Base-by-base conservation (phyloP, 352 stramenopile species). In the Globisporangium nunn region DNA sequence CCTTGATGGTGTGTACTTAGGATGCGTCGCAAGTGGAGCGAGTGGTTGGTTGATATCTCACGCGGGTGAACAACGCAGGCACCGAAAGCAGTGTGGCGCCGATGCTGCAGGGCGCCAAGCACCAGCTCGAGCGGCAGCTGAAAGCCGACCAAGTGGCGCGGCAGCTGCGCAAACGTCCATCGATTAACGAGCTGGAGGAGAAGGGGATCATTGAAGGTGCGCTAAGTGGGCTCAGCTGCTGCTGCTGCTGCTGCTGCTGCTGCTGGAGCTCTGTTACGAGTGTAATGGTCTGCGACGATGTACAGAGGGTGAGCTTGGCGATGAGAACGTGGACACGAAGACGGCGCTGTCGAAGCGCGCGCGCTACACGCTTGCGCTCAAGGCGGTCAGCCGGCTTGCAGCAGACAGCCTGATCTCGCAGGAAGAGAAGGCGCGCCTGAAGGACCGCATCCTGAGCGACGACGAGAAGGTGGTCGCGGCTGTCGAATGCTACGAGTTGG, bases 361-460 rank as follows among this genome's bases (percentile, higher is more conserved):
- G 8, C 74, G 81, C 8, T 94, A 91, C 66, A 86, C 84, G 23
- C 70, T 94, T 11, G 85, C 85, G 14, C 71, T 94, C 23, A 92
- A 92, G 58, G 81, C 80, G 5, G 78, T 79, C 18, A 81, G 71
- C 37, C 82, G 83, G 31, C 87, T 94, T 43, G 80, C 83, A 43
- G 83, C 81, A 3, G 81, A 92, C 68, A 86, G 89, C n/a, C 58
- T 92, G 54, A 92, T 94, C 57, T 78, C 77, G 23, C 66, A 70
- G 45, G 72, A 85, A 52, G 80, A 91, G 62, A 94, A 94, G 63
- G 66, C 80, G 5, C 74, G 78, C 39, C 49, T 94, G 28, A 94
- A 94, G 65, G 79, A 93, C 61, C 74, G 90, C 58, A 91, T 94
- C 58, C 65, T 94, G 54, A 85, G 70, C 28, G 78, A 93, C 56